A percentile compares a stretch with the other conserved stretches of the same genome.
phyloP scores from a whole-genome alignment of 2,329 filamentous ascomycete species.

The Karstenula rhodostoma region DNA sequence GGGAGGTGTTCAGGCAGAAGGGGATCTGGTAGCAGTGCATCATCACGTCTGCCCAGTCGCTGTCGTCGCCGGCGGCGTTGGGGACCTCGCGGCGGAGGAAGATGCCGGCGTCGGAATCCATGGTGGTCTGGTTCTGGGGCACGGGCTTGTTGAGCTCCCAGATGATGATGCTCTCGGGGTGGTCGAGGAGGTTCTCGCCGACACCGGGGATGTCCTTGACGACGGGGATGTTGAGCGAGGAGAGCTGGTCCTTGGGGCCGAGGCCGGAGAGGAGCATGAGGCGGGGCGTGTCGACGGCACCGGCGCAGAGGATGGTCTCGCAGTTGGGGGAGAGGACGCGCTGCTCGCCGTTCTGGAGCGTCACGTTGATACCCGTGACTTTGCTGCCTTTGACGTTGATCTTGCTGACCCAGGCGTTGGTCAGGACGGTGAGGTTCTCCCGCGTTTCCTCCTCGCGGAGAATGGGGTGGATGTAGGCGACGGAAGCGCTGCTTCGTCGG shows the following conservation, averaged over 20 bases:
- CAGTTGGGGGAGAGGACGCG: slow-evolving; percentile 67
- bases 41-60: slow-evolving; percentile 85
- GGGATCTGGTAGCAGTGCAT: slow-evolving; percentile 98
- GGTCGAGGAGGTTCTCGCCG: slow-evolving; percentile 70
- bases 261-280: slow-evolving; percentile 63
- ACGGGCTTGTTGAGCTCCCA: slow-evolving; percentile 84
- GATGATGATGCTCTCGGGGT: slow-evolving; percentile 72
- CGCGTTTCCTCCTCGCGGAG: slow-evolving; percentile 82
- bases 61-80: slow-evolving; percentile 74
- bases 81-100: slow-evolving; percentile 81
- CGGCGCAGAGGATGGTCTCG: slow-evolving; percentile 82
- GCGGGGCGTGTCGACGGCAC: slow-evolving; percentile 82
- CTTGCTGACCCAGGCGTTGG: slow-evolving; percentile 86
- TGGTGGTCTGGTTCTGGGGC: slow-evolving; percentile 82
- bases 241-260: slow-evolving; percentile 58
- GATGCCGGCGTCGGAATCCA: slow-evolving; percentile 89
- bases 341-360: slow-evolving; percentile 66
- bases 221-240: slow-evolving; percentile 59
- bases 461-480: slow-evolving; percentile 93
- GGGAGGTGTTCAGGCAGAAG: slow-evolving; percentile 84
- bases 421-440: slow-evolving; percentile 84
- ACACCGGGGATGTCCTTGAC: slow-evolving; percentile 68
- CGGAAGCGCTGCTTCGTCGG: slow-evolving; percentile 82
- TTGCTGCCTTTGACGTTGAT: slow-evolving; percentile 74
- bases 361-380: slow-evolving; percentile 78